Base-by-base conservation (phyloP, 305 asterid genomes). In the Fraxinus ornus region DNA sequence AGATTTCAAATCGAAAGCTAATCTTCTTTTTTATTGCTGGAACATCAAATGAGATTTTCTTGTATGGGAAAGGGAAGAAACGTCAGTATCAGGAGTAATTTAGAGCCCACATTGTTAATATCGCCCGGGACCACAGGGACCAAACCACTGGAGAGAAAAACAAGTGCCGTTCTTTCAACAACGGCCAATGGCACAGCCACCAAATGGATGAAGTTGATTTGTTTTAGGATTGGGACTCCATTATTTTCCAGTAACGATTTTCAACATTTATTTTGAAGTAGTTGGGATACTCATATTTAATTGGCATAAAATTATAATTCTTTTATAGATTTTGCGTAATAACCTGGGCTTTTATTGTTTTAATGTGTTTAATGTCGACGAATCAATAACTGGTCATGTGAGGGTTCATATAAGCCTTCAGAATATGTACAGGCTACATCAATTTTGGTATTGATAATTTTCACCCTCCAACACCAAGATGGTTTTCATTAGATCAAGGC, bases 171-270 rank as follows among this genome's bases (percentile, higher is more conserved):
- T 37, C 80, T 80, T 73, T 35, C 49, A 9, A 70, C 66, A 78
- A 78, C 22, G 72, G 84, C 80, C 83, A 83, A 55, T 62, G 70
- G 80, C 32, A 30, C 77, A 66, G 82, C 80, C 37, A 71, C 86
- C 86, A 78, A 85, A 30, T 70, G 80, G 75, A 26, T 68, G 33
- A 68, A 24, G 75, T 68, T 12, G 75, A 86, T 79, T 68, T 78
- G 84, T 77, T 37, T 83, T 5, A 78, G 83, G 79, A 85, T 37
- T 35, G 36, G 82, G 75, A 28, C 78, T 17, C 44, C 21, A 80
- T 87, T 78, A 83, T 75, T 78, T 83, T 36, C 80, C 21, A 57
- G 64, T 74, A 76, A 74, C 80, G 81, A 41, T 49, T 77, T 78
- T 81, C 41, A 55, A 66, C 22, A 19, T 68, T 28, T 75, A 74